Percentiles rank a stretch among this genome's conserved stretches.
phyloP scores from a whole-genome alignment of 2,329 filamentous ascomycete genomes.

The Alternaria triticina region DNA sequence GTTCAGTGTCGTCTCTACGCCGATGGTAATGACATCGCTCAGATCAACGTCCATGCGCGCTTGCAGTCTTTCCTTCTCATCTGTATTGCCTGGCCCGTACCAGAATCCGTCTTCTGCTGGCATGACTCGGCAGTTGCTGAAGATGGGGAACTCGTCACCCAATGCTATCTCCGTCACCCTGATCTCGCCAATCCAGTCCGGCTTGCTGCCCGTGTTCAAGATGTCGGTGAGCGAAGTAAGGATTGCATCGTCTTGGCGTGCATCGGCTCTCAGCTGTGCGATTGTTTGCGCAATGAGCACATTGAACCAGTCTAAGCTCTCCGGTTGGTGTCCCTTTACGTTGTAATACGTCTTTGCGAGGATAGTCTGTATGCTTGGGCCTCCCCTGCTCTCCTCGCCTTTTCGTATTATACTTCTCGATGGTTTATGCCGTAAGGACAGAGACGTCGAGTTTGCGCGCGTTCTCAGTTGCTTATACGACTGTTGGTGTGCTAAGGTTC shows the following conservation, averaged over 20 bases:
- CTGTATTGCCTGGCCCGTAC: slow-evolving; percentile 51
- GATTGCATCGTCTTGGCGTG: slow-evolving; percentile 89
- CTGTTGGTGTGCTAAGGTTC: slow-evolving; percentile 71
- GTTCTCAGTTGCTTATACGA: slow-evolving; percentile 33
- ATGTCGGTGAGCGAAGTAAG: slow-evolving; percentile 82
- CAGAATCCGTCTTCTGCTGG: slow-evolving; percentile 78
- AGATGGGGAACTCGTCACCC: slow-evolving; percentile 97
- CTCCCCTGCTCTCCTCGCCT: slow-evolving; percentile 50
- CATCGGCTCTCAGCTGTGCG: slow-evolving; percentile 91
- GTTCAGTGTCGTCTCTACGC: slow-evolving; percentile 90
- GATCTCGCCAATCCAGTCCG: slow-evolving; percentile 92
- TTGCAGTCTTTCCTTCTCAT: slow-evolving; percentile 78
- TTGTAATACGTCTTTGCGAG: slow-evolving; percentile 98
- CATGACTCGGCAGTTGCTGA: slow-evolving; percentile 96
- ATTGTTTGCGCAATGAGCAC: slow-evolving; percentile 96
- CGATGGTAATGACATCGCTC: slow-evolving; percentile 93
- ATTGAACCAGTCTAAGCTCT: slow-evolving; percentile 98
- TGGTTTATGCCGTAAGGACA: slow-evolving; percentile 45
- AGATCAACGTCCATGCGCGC: slow-evolving; percentile 97
- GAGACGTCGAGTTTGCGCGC: slow-evolving; percentile 44
- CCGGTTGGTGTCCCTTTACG: slow-evolving; percentile 91
- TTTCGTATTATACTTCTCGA: slow-evolving; percentile 55
- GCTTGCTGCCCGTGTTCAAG: slow-evolving; percentile 84
- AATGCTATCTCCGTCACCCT: slow-evolving; percentile 91
- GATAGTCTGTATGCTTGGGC: slow-evolving; percentile 91